Conservation (phyloP, 1,284 basidiomycete genomes). For the Trichosporon faecale region DNA sequence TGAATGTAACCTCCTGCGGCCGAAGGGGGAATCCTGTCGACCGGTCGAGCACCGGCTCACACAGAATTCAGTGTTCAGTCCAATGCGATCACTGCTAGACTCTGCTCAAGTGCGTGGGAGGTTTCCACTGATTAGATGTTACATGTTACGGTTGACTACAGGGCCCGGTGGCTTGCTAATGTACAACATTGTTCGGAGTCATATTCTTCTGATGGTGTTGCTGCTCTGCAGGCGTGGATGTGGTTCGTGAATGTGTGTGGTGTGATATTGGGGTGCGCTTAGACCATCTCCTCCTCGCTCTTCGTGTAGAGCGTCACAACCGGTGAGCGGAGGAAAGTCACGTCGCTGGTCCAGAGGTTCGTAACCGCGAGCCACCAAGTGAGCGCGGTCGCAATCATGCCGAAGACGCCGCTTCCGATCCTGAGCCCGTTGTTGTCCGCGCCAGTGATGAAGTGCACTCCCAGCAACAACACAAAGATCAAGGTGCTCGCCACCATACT, state of each 20-base stretch:
- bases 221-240: no score
- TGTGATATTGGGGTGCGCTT: neutral
- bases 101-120: no score
- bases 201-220: neutral
- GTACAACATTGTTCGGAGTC: no score
- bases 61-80: no score
- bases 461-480: neutral
- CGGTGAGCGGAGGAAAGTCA: neutral
- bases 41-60: no score
- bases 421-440: neutral
- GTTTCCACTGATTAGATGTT: no score
- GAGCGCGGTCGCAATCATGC: neutral
- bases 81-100: no score
- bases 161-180: no score
- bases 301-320: neutral
- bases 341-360: neutral
- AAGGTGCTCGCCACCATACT: neutral
- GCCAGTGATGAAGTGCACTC: neutral
- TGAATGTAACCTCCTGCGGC: no score
- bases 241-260: no score
- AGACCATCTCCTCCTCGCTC: neutral
- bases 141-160: no score
- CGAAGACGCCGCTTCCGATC: neutral
- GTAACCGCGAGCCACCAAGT: conserved; percentile 10
- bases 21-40: no score